A percentile compares a stretch with the other conserved stretches of the same genome.
Evolutionary conservation across 2,329 filamentous ascomycete species (phyloP).

Genomic region (Cadophora malorum): DNA sequence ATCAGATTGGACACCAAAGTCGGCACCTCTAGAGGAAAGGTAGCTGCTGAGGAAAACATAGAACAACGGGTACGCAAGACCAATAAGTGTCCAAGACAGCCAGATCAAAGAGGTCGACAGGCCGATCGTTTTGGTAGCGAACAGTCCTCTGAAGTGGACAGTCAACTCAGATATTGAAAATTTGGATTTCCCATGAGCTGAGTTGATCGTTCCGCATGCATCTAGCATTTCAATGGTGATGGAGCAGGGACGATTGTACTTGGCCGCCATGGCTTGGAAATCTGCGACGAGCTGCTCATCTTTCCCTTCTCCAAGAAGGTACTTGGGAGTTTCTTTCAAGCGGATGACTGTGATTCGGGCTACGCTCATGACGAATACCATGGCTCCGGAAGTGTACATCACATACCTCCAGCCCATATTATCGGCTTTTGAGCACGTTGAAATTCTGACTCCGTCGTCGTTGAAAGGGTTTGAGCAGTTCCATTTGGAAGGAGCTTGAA

Average conservation of each 20-base stretch:
- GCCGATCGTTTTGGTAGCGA: slow-evolving; percentile 63
- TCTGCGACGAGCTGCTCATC: slow-evolving; percentile 58
- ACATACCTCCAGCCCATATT: slow-evolving; percentile 65
- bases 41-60: slow-evolving; percentile 76
- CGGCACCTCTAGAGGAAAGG: slow-evolving; percentile 63
- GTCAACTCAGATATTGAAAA: slow-evolving; percentile 47
- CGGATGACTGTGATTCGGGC: slow-evolving; percentile 60
- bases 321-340: slow-evolving; percentile 63
- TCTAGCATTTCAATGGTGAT: slow-evolving; percentile 57
- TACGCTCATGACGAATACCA: slow-evolving; percentile 60
- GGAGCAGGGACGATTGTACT: slow-evolving; percentile 58
- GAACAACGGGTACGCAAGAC: slow-evolving; percentile 76
- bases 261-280: slow-evolving; percentile 56
- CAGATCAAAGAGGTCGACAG: slow-evolving; percentile 70
- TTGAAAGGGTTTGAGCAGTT: slow-evolving; percentile 48
- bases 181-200: slow-evolving; percentile 43
- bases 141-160: slow-evolving; percentile 69
- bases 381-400: slow-evolving; percentile 57
- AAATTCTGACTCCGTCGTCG: slow-evolving; percentile 35
- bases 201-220: slow-evolving; percentile 50
- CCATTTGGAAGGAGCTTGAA: slow-evolving; percentile 51
- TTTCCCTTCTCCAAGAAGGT: slow-evolving; percentile 58
- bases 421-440: slow-evolving; percentile 55
- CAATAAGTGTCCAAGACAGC: slow-evolving; percentile 73
- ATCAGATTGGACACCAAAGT: slow-evolving; percentile 57